Percentiles rank a stretch among this genome's conserved stretches.
Evolutionary conservation across 352 stramenopile species (phyloP).

Genomic region (Phytophthora litchii): DNA sequence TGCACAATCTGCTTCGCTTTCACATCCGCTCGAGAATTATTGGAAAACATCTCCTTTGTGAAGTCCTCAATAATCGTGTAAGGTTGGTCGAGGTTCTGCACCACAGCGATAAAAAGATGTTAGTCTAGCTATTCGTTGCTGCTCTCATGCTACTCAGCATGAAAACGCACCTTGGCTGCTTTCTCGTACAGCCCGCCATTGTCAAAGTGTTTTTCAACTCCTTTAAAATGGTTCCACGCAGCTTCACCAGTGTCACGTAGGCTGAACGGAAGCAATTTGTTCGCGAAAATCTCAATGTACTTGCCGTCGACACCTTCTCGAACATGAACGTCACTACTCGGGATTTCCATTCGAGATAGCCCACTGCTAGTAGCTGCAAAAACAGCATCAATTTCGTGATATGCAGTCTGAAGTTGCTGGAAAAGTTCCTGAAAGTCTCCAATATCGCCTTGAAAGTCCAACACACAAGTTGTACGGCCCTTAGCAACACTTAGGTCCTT

Average conservation of each 20-base stretch:
- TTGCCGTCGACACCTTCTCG: constrained; percentile 25
- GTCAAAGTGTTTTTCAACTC: constrained; percentile 32
- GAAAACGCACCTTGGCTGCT: constrained; percentile 4
- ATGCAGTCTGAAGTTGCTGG: constrained; percentile 34
- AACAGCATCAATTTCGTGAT: constrained; percentile 40
- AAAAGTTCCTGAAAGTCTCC: constrained; percentile 43
- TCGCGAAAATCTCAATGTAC: constrained; percentile 35
- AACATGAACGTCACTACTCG: constrained; percentile 30
- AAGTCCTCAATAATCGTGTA: constrained; percentile 39
- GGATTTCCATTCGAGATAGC: constrained; percentile 19
- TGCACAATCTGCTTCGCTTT: constrained; percentile 32
- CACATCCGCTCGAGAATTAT: constrained; percentile 34
- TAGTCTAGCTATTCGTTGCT: background rate
- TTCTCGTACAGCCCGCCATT: constrained; percentile 19
- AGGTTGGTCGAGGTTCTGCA: constrained; percentile 30
- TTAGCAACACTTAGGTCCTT: constrained; percentile 4
- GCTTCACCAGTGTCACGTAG: constrained; percentile 26
- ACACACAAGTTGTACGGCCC: constrained; percentile 10
- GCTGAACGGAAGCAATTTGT: constrained; percentile 36
- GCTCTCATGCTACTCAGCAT: no score
- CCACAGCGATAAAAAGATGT: background rate
- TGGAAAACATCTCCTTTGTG: constrained; percentile 32
- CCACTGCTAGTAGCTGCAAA: constrained; percentile 35
- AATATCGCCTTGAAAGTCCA: constrained; percentile 39
- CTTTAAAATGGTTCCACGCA: constrained; percentile 39